These are phyloP conservation scores for Cryptococcus hybrid DNA, from an alignment of 1,284 basidiomycete genomes.

Conservation along the genomic window DNA sequence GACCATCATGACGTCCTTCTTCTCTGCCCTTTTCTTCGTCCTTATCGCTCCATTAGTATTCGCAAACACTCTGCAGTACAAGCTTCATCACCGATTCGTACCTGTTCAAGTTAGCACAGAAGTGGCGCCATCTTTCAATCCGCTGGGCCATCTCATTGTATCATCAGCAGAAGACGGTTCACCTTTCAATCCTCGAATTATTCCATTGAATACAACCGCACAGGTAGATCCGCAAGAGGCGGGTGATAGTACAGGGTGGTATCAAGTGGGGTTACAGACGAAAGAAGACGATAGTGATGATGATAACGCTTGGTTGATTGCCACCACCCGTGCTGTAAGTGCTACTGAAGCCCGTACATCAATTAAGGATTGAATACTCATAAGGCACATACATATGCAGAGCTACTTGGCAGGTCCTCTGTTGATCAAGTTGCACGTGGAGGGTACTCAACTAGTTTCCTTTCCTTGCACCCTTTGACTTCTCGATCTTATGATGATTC, in stretches of 20 bases:
- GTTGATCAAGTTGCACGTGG: conserved; percentile 1
- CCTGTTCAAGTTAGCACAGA: no score
- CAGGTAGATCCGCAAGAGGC: neutral
- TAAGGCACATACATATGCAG: conserved; percentile 3
- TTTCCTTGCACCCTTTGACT: neutral
- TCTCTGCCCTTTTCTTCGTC: no score
- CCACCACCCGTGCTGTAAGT: conserved; percentile 68
- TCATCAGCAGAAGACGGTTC: no score
- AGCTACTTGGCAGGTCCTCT: conserved; percentile 9
- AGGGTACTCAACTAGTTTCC: neutral
- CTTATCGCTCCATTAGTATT: no score
- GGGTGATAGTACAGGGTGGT: conserved; percentile 50
- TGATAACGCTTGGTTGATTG: conserved; percentile 58
- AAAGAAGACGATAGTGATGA: conserved; percentile 17
- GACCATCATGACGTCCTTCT: no score
- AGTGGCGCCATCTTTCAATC: no score
- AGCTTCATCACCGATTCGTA: no score
- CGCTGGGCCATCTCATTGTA: no score
- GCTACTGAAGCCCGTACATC: conserved; percentile 4
- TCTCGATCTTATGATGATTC: neutral
- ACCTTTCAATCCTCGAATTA: no score
- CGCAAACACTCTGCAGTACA: no score
- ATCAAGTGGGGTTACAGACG: conserved; percentile 69
- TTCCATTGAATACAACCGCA: no score
- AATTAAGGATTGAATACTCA: neutral